phyloP scores from a whole-genome alignment of 2,329 filamentous ascomycete species.

The Colletotrichum sp. region DNA sequence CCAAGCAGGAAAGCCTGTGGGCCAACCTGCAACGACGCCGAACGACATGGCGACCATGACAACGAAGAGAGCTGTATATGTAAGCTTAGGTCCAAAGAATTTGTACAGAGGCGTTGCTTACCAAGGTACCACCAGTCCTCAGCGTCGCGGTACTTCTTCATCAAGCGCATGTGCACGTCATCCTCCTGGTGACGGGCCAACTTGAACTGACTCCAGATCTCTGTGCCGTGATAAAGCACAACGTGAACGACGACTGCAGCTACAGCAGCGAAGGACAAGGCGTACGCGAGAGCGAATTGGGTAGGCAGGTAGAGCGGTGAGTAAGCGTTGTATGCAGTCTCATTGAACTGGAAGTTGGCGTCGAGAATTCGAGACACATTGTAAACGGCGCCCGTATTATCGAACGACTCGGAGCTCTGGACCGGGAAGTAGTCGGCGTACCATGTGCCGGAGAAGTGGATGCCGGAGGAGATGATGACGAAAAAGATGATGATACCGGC shows the following conservation, averaged over 20 bases:
- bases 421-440: constrained; percentile 67
- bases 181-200: constrained; percentile 62
- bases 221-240: constrained; percentile 57
- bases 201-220: constrained; percentile 60
- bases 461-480: constrained; percentile 59
- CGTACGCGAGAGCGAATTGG: constrained; percentile 66
- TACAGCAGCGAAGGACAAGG: constrained; percentile 71
- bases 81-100: neutral
- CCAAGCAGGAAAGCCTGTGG: constrained; percentile 64
- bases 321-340: constrained; percentile 65
- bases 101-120: constrained; percentile 37
- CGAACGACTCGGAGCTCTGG: constrained; percentile 64
- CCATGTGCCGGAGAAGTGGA: constrained; percentile 64
- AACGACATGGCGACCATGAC: constrained; percentile 61
- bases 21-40: constrained; percentile 59
- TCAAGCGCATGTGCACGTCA: constrained; percentile 64
- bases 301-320: constrained; percentile 70
- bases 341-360: constrained; percentile 60
- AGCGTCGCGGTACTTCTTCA: constrained; percentile 66
- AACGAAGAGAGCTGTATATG: constrained; percentile 46
- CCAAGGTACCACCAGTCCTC: constrained; percentile 65
- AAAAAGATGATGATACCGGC: constrained; percentile 59
- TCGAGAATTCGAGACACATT: constrained; percentile 66
- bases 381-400: constrained; percentile 67
- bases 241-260: constrained; percentile 65